phyloP scores from a whole-genome alignment of 495 filamentous ascomycete species.

The Hypoxylon trugodes region DNA sequence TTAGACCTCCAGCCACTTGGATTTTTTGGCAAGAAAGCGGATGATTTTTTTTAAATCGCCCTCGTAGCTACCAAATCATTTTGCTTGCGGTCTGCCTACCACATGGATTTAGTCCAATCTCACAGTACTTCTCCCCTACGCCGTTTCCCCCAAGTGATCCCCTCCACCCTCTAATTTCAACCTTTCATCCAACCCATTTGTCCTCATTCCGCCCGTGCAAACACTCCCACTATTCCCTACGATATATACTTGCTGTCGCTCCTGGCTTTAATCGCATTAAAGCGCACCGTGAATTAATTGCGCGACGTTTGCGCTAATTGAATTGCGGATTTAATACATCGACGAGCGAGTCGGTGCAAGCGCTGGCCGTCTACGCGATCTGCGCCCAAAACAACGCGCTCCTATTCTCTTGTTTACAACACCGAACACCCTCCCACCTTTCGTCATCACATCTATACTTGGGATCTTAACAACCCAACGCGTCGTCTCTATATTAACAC shows the following conservation, averaged over 20 bases:
- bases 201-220: slow-evolving; percentile 31
- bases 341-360: slow-evolving; percentile 14
- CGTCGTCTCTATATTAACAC: slow-evolving; percentile 40
- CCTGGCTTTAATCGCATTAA: slow-evolving; percentile 1
- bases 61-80: slow-evolving; percentile 33
- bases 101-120: slow-evolving; percentile 29
- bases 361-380: slow-evolving; percentile 34
- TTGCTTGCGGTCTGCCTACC: slow-evolving; percentile 37
- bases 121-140: slow-evolving; percentile 31
- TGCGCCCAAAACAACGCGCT: slow-evolving; percentile 51
- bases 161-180: slow-evolving; percentile 37
- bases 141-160: slow-evolving; percentile 25
- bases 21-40: slow-evolving; percentile 34
- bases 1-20: slow-evolving; percentile 38
- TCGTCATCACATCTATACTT: slow-evolving; percentile 27
- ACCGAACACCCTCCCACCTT: slow-evolving; percentile 33
- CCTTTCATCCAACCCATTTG: slow-evolving; percentile 39
- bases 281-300: slow-evolving; percentile 13
- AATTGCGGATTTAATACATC: slow-evolving; percentile 13
- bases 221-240: slow-evolving; percentile 19
- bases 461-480: slow-evolving; percentile 16
- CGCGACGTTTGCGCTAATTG: slow-evolving; percentile 32
- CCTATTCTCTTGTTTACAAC: slow-evolving; percentile 48
- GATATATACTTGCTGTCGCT: slow-evolving; percentile 33
- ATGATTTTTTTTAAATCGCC: slow-evolving; percentile 35